phyloP scores from a whole-genome alignment of 2,329 filamentous ascomycete genomes.

The Fusarium sulawesiense region DNA sequence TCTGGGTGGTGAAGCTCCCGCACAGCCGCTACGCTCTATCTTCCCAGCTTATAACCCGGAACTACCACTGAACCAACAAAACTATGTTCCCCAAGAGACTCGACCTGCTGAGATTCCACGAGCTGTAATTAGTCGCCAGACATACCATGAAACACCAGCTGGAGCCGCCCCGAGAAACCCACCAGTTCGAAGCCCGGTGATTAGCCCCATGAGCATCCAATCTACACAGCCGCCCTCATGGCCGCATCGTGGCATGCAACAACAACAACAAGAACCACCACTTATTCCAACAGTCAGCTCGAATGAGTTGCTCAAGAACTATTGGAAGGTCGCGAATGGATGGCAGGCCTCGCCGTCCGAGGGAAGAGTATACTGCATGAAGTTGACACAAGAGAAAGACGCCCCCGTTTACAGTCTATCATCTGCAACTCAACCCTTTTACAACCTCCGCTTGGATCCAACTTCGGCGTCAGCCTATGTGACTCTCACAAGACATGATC shows the following conservation, averaged over 20 bases:
- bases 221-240: slow-evolving; percentile 24
- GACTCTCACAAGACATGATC: slow-evolving; percentile 69
- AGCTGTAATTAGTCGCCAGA: slow-evolving; percentile 72
- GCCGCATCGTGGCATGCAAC: slow-evolving; percentile 50
- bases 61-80: slow-evolving; percentile 73
- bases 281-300: slow-evolving; percentile 63
- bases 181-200: slow-evolving; percentile 38
- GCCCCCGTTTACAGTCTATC: slow-evolving; percentile 75
- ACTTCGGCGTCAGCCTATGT: slow-evolving; percentile 73
- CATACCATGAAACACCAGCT: slow-evolving; percentile 58
- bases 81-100: slow-evolving; percentile 75
- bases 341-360: slow-evolving; percentile 72
- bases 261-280: slow-evolving; percentile 53
- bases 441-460: slow-evolving; percentile 72
- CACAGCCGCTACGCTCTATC: slow-evolving; percentile 70
- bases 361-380: slow-evolving; percentile 69
- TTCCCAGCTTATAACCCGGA: slow-evolving; percentile 80
- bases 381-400: slow-evolving; percentile 66
- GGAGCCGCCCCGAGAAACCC: slow-evolving; percentile 16
- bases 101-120: slow-evolving; percentile 73
- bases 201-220: slow-evolving; percentile 39
- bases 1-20: slow-evolving; percentile 51
- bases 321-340: slow-evolving; percentile 78
- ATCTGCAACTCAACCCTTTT: slow-evolving; percentile 71
- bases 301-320: slow-evolving; percentile 70